phyloP scores from a whole-genome alignment of 225 moss, liverwort and hornwort species.

The Sphagnum contortum region DNA sequence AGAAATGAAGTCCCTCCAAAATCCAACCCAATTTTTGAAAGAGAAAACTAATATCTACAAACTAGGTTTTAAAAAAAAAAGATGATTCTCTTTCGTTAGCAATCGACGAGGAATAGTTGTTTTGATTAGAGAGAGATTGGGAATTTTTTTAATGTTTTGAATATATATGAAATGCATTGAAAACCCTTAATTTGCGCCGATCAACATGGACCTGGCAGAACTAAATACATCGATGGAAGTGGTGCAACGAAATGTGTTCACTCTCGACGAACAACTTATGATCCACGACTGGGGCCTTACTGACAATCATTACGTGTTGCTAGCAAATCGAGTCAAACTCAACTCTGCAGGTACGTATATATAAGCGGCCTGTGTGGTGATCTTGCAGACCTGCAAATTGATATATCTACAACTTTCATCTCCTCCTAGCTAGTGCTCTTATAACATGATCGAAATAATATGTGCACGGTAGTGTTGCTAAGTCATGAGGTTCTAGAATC shows the following conservation, averaged over 20 bases:
- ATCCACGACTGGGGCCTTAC: slow-evolving; percentile 30
- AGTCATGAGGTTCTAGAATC: too few relatives aligned
- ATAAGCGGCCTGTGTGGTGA: too few relatives aligned
- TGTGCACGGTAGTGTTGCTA: too few relatives aligned
- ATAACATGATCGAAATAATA: too few relatives aligned
- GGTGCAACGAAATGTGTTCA: slow-evolving; percentile 10
- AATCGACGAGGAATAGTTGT: background rate
- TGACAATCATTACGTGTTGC: slow-evolving; percentile 25
- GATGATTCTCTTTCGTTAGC: too few relatives aligned
- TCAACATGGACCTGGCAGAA: background rate
- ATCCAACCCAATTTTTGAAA: background rate
- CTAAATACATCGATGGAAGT: slow-evolving; percentile 12
- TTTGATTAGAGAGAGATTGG: background rate
- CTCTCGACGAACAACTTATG: slow-evolving; percentile 18
- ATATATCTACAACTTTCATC: too few relatives aligned
- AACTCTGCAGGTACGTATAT: slow-evolving; percentile 14
- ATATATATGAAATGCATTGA: too few relatives aligned
- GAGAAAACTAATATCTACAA: too few relatives aligned
- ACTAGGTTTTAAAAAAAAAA: too few relatives aligned
- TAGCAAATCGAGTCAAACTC: slow-evolving; percentile 26
- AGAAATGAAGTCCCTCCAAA: background rate
- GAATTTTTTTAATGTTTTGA: background rate
- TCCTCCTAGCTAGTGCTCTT: too few relatives aligned
- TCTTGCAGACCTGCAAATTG: too few relatives aligned
- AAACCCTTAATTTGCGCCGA: too few relatives aligned